phyloP scores from a whole-genome alignment of 2,329 filamentous ascomycete genomes.

The Penicillium sclerotigenum region DNA sequence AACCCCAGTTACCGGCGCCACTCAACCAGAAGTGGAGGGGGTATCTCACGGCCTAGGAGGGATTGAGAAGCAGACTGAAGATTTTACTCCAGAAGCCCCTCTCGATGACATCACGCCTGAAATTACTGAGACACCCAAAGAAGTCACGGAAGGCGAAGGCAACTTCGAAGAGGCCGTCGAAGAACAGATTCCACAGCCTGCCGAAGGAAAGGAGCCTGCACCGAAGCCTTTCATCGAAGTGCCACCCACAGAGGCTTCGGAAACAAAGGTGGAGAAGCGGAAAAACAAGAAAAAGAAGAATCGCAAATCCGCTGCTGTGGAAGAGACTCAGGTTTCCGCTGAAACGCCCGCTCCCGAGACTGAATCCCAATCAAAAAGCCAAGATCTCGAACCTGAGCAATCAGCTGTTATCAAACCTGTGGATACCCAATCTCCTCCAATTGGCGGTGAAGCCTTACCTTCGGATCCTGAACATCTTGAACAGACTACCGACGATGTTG shows the following conservation, averaged over 20 bases:
- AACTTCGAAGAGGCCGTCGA: constrained; percentile 21
- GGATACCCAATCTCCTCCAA: constrained; percentile 4
- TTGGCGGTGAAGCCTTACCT: constrained; percentile 11
- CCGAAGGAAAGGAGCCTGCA: background rate
- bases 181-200: constrained; percentile 6
- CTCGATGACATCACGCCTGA: background rate
- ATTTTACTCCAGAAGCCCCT: background rate
- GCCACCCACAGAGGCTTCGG: constrained; percentile 1
- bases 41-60: background rate
- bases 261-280: constrained; percentile 16
- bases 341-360: constrained; percentile 3
- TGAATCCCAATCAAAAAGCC: constrained; percentile 2
- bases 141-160: constrained; percentile 15
- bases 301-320: constrained; percentile 18
- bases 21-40: background rate
- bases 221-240: background rate
- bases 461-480: constrained; percentile 7
- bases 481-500: background rate
- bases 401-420: constrained; percentile 1
- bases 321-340: constrained; percentile 6
- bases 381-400: constrained; percentile 9
- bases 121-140: constrained; percentile 4
- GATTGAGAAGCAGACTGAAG: constrained; percentile 4
- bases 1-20: background rate
- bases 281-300: constrained; percentile 26